Base-by-base conservation (phyloP, 208 protist genomes). In the Leishmania arabica region DNA sequence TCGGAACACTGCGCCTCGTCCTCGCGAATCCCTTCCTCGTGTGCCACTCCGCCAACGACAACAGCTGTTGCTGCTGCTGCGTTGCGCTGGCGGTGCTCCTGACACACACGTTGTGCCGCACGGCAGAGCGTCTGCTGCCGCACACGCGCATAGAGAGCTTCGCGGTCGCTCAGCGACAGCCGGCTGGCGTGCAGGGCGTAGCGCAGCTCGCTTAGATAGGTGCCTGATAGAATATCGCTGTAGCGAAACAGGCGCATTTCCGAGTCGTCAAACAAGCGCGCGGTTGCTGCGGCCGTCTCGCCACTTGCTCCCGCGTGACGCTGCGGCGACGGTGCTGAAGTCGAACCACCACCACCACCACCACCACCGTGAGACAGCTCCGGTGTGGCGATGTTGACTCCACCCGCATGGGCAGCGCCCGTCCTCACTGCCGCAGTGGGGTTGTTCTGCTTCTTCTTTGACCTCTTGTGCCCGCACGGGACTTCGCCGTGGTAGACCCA, bases 231-330 rank as follows among this genome's bases (percentile, higher is more conserved):
- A 34, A 94, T 86, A 74, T 96, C 91, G 65, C 82, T 83, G 86
- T 94, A 96, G 19, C 77, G 73, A 60, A 94, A 90, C 0, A 95
- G 45, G 66, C 81, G 84, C 34, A 95, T n/a, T 51, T 93, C 90
- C 0, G 64, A 78, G 17, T 42, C 54, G 2, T 56, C 75, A 68
- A 91, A 96, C 3, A 96, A 78, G 15, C 86, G 82, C 15, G 31
- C 68, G 21, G 40, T 11, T 17, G 68, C 21, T 21, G 31, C 68
- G 8, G 68, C 9, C 7, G 68, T 21, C 42, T 72, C 68, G 19
- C 42, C 42, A 11, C 42, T n/a, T 24, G 1, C 7, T 37, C 53
- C 45, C 6, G 24, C 24, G 24, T 53, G 42, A 68, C 54, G 78
- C 86, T 62, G 73, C 15, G 15, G 34, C 21, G 49, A 27, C 3